Evolutionary conservation across 768 basidiomycete genomes (phyloP), one percentile per base, ranked within the genome.

Genomic region (Suillus alpinus): DNA sequence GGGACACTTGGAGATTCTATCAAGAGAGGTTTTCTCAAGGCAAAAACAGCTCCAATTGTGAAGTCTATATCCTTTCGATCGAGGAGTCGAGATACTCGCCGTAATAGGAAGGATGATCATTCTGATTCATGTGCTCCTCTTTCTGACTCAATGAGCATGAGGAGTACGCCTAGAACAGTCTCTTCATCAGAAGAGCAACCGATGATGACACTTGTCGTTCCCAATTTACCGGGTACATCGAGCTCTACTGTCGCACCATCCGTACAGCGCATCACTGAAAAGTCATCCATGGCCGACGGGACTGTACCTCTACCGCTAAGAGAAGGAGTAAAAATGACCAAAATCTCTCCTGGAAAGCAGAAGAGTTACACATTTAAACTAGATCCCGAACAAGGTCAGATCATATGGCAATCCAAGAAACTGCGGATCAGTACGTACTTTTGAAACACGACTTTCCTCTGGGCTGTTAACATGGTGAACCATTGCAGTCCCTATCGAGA

Each of bases 351-450:
- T 31, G 90, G 87, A 75, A 89, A 87, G 65, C 83, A 88, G 69
- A 91, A 91, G 71, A 83, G 80, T 50, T 80, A 86, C 37, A 66
- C 87, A 4, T 89, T 95, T 71, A 80, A 82, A 47, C 76, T 96
- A 8, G 90, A 93, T 61, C 81, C 89, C 1, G 92, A 94, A 69
- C 84, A 87, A 58, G 93, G 92, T 1, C 87, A 88, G 66, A 88
- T 94, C 58, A 76, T 88, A 16, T 94, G 88, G 85, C 82, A 87
- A 66, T 89, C 89, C 13, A 88, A 87, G 72, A 86, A 85, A 67
- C 75, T 82, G 49, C 82, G 86, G 34, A 83, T 87, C 59, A 84
- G 86, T 88, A 65, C 53, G 85, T 83, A 47, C 31, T 43, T 1
- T 23, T 43, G 49, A 31, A 29, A 16, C 52, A 56, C 43, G 32